These are phyloP conservation scores for Penicillium verhagenii DNA, from an alignment of 495 filamentous ascomycete genomes.

Conservation along the genomic window DNA sequence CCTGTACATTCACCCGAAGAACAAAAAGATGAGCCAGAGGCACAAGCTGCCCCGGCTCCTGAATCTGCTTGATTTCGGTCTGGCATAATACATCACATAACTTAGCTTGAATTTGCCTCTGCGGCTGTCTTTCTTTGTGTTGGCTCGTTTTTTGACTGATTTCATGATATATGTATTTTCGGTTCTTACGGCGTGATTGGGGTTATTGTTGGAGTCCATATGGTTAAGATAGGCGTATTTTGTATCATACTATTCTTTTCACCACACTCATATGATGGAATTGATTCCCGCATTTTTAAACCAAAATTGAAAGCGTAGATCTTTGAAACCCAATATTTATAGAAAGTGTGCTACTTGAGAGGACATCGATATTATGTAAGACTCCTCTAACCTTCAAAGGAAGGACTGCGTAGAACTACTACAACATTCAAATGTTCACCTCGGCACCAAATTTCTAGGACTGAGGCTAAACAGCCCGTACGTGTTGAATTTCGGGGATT, in stretches of 20 bases:
- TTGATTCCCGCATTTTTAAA: neutral
- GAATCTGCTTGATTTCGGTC: constrained; percentile 1
- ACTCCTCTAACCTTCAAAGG: neutral
- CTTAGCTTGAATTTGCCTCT: neutral
- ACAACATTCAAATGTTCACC: too few relatives aligned
- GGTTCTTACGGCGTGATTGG: neutral
- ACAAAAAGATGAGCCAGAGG: neutral
- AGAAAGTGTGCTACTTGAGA: too few relatives aligned
- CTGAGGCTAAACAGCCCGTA: neutral
- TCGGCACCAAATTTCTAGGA: neutral
- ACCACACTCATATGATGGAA: too few relatives aligned
- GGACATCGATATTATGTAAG: too few relatives aligned
- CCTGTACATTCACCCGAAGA: neutral
- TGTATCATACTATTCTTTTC: neutral
- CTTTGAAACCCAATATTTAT: too few relatives aligned
- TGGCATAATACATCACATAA: constrained; percentile 5
- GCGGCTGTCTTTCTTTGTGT: neutral
- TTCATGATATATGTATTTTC: constrained; percentile 3
- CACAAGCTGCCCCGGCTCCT: neutral
- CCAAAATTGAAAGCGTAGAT: too few relatives aligned
- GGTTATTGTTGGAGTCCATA: neutral
- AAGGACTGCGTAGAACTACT: too few relatives aligned
- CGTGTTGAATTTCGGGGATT: constrained; percentile 17
- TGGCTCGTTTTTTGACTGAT: neutral
- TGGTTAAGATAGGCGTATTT: neutral